Conservation (phyloP, 768 basidiomycete genomes). For the Leccinum barrowsii region DNA sequence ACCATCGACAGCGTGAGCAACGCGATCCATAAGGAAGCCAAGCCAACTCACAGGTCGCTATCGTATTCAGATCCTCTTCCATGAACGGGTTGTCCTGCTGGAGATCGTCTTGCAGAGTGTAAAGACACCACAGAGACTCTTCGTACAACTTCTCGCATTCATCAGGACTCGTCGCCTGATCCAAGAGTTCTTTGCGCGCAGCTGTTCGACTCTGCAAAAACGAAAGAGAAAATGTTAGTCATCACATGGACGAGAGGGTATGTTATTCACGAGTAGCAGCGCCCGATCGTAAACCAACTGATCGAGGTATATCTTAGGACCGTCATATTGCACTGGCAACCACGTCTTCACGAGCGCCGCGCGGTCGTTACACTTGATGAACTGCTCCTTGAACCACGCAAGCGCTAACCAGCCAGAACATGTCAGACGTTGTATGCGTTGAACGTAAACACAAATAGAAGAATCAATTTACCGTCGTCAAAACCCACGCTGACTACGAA, state of each 20-base stretch:
- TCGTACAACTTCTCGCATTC: slow-evolving; percentile 95
- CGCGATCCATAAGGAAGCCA: not conserved
- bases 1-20: not conserved
- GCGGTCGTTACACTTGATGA: slow-evolving; percentile 92
- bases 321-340: slow-evolving; percentile 79
- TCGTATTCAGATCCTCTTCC: slow-evolving; percentile 79
- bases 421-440: slow-evolving; percentile 10
- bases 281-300: slow-evolving; percentile 93
- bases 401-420: slow-evolving; percentile 46
- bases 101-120: slow-evolving; percentile 87
- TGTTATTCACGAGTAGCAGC: slow-evolving; percentile 64
- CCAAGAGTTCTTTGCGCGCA: slow-evolving; percentile 84
- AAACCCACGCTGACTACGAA: slow-evolving; percentile 77
- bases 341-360: slow-evolving; percentile 86
- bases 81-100: slow-evolving; percentile 80
- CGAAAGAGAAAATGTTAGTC: not conserved
- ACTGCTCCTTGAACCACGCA: slow-evolving; percentile 90
- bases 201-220: slow-evolving; percentile 78
- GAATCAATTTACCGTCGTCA: slow-evolving; percentile 53
- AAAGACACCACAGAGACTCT: slow-evolving; percentile 90
- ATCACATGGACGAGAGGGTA: not conserved
- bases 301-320: slow-evolving; percentile 81
- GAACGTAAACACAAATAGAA: slow-evolving; percentile 2
- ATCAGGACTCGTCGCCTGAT: slow-evolving; percentile 68
- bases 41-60: slow-evolving; percentile 60